Percentiles rank a stretch among this genome's conserved stretches.
phyloP scores from a whole-genome alignment of 2,329 filamentous ascomycete species.

The Ophiosphaerella narmari region DNA sequence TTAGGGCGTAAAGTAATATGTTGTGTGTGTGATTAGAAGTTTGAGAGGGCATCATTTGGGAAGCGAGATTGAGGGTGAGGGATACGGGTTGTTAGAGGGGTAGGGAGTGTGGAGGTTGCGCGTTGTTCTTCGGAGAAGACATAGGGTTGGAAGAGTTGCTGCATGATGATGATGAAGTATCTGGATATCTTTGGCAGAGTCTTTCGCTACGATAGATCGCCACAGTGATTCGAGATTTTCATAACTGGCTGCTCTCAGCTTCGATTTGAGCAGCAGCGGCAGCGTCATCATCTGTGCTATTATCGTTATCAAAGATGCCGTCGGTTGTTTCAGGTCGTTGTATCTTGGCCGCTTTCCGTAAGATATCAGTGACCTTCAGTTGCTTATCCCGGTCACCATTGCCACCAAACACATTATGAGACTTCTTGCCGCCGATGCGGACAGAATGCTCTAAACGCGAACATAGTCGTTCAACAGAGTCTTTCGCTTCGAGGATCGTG shows the following conservation, averaged over 20 bases:
- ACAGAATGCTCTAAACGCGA: slow-evolving; percentile 74
- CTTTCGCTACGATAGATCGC: too few relatives aligned
- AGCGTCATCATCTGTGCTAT: background rate
- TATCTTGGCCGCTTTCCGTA: slow-evolving; percentile 7
- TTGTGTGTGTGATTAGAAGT: too few relatives aligned
- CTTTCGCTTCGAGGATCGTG: slow-evolving; percentile 76
- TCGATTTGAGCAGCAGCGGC: background rate
- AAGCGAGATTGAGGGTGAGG: too few relatives aligned
- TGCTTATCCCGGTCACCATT: slow-evolving; percentile 57
- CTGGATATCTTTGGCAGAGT: too few relatives aligned
- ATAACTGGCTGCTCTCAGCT: slow-evolving; percentile 1
- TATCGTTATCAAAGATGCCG: slow-evolving; percentile 19
- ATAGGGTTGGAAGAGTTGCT: too few relatives aligned
- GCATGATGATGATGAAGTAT: too few relatives aligned
- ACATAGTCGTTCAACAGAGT: slow-evolving; percentile 72
- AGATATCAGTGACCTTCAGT: slow-evolving; percentile 38
- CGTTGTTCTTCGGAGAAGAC: background rate
- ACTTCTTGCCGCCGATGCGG: slow-evolving; percentile 60
- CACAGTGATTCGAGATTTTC: background rate
- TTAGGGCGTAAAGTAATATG: too few relatives aligned
- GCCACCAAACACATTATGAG: slow-evolving; percentile 44
- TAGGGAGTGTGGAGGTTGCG: too few relatives aligned
- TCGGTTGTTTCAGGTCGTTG: background rate
- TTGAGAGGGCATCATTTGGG: too few relatives aligned
- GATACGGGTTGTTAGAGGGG: too few relatives aligned